phyloP scores from a whole-genome alignment of 257 asterid species.

The Voacanga thouarsii region DNA sequence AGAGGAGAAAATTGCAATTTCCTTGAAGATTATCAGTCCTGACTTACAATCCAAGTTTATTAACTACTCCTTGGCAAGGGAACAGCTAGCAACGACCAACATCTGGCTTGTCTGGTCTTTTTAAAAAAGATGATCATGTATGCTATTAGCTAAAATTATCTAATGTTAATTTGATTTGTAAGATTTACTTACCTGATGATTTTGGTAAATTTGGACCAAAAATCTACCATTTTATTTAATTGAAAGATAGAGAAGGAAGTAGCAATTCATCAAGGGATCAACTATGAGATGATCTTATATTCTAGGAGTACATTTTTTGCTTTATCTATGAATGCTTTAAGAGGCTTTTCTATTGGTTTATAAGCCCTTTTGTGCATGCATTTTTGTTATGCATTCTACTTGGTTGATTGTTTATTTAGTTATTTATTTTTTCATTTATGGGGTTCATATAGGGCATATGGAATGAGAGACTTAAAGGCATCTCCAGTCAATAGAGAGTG shows the following conservation, averaged over 20 bases:
- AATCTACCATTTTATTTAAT: neutral
- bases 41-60: too few relatives aligned
- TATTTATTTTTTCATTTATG: neutral
- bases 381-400: neutral
- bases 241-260: neutral
- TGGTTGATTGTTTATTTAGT: neutral
- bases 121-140: neutral
- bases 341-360: neutral
- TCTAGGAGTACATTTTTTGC: neutral
- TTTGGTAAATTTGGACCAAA: neutral
- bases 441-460: conserved; percentile 15
- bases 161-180: neutral
- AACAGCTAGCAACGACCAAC: too few relatives aligned
- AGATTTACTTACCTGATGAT: neutral
- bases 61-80: too few relatives aligned
- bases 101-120: neutral
- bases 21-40: too few relatives aligned
- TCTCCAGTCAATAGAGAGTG: conserved; percentile 31
- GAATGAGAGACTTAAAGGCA: conserved; percentile 33
- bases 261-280: neutral
- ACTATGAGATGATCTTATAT: neutral
- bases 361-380: neutral
- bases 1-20: too few relatives aligned
- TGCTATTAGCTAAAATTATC: neutral
- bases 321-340: neutral